A percentile compares a stretch with the other conserved stretches of the same genome.
These are phyloP conservation scores for Stipa capillata DNA, from an alignment of 176 grass and related monocot species.

Conservation along the genomic window DNA sequence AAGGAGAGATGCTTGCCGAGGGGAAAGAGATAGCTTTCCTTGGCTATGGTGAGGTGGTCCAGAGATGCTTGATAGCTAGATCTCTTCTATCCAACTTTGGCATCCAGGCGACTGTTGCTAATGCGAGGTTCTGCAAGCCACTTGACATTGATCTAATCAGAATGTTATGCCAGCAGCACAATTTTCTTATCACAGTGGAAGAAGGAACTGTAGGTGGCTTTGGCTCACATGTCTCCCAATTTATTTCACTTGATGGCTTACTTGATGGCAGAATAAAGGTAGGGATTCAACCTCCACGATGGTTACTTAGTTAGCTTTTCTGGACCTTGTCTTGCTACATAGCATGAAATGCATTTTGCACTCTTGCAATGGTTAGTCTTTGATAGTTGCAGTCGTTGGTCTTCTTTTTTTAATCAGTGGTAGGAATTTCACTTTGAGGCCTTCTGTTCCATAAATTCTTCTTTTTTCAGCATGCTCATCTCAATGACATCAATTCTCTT, in stretches of 20 bases:
- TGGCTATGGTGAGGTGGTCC: constrained; percentile 60
- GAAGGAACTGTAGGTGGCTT: constrained; percentile 79
- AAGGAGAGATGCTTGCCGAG: constrained; percentile 58
- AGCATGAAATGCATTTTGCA: background rate
- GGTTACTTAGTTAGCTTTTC: background rate
- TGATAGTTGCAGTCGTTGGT: background rate
- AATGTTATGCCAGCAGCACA: constrained; percentile 45
- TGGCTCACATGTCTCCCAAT: constrained; percentile 67
- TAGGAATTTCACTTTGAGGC: too few species aligned
- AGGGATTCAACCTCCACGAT: background rate
- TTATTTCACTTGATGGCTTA: constrained; percentile 71
- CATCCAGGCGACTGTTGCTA: constrained; percentile 61
- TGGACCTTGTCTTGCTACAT: background rate
- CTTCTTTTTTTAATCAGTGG: too few species aligned
- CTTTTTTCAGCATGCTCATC: background rate
- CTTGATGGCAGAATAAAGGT: constrained; percentile 63
- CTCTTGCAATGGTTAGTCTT: background rate
- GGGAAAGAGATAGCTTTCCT: constrained; percentile 64
- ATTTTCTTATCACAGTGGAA: constrained; percentile 69
- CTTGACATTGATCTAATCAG: constrained; percentile 69
- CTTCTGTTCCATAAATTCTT: too few species aligned
- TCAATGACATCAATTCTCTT: background rate
- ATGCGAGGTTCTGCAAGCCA: constrained; percentile 76
- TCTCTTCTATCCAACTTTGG: constrained; percentile 60
- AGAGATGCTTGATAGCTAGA: constrained; percentile 66